Percentiles rank a stretch among this genome's conserved stretches.
Evolutionary conservation across 176 grass and related monocot genomes (phyloP).

Genomic region (Zea mays): Zm-B73-REFERENCE-NAM-5.0 NC_050105.1:2718501-2719000

Average conservation of each 20-base stretch:
- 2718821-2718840: constrained; percentile 66
- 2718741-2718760: constrained; percentile 73
- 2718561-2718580: background rate
- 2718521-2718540: constrained; percentile 14
- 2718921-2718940: constrained; percentile 74
- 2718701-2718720: constrained; percentile 53
- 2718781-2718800: constrained; percentile 47
- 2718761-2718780: constrained; percentile 64
- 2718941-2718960: constrained; percentile 77
- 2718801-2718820: constrained; percentile 60
- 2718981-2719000: constrained; percentile 46
- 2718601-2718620: constrained; percentile 22
- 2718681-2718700: constrained; percentile 67
- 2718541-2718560: constrained; percentile 16
- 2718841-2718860: constrained; percentile 77
- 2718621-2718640: constrained; percentile 55
- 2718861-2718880: constrained; percentile 58
- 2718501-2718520: constrained; percentile 33
- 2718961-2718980: no score
- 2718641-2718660: constrained; percentile 77
- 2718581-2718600: constrained; percentile 14
- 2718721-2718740: constrained; percentile 60
- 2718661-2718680: constrained; percentile 49
- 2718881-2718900: constrained; percentile 59
- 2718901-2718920: constrained; percentile 72